These are phyloP conservation scores for Skeletonema marinoi DNA, from an alignment of 108 stramenopile genomes.

Conservation along the genomic window DNA sequence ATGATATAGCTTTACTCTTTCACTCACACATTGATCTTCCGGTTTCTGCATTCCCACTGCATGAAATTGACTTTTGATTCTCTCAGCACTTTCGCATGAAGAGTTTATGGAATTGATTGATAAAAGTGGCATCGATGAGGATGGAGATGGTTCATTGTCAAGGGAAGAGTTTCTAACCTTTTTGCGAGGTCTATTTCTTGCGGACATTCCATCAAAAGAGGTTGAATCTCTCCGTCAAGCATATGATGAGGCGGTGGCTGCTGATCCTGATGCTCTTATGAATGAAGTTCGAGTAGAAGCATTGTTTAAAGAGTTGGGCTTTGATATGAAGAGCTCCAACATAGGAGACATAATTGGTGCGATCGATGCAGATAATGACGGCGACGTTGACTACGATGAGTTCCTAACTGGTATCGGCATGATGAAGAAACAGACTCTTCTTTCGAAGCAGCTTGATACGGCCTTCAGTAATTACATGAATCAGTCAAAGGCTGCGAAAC, in stretches of 20 bases:
- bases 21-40: not conserved
- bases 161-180: not conserved
- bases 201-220: not conserved
- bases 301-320: not conserved
- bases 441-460: not conserved
- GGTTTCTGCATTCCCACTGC: not conserved
- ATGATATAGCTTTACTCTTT: not conserved
- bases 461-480: not conserved
- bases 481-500: not conserved
- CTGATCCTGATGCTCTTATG: not conserved
- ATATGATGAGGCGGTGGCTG: not conserved
- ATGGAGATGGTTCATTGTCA: not conserved
- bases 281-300: not conserved
- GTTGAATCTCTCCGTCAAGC: not conserved
- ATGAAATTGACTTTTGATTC: not conserved
- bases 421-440: not conserved
- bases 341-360: not conserved
- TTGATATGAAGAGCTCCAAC: not conserved
- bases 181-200: not conserved
- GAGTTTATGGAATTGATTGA: not conserved
- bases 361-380: not conserved
- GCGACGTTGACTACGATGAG: not conserved
- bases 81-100: not conserved
- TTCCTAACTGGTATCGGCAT: not conserved
- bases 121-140: not conserved